Conservation (phyloP, 306 rosid genomes). For the Rosa persica region DNA sequence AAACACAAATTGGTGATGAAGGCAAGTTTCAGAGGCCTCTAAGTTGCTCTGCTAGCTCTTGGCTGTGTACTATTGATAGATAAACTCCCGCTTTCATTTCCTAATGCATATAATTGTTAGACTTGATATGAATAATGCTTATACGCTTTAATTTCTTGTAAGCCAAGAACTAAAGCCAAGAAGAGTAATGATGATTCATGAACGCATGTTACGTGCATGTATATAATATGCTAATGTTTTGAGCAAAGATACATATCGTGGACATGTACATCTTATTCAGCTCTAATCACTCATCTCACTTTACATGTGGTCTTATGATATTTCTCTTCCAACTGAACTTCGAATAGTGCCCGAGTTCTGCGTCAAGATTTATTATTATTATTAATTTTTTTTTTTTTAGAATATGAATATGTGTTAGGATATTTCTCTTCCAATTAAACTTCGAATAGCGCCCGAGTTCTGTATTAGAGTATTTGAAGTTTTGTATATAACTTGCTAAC, state of each 20-base stretch:
- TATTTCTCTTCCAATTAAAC: not conserved
- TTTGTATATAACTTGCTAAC: not conserved
- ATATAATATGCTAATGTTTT: too few species aligned
- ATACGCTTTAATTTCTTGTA: not conserved
- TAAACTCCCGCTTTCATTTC: not conserved
- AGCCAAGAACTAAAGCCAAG: not conserved
- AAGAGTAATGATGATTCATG: not conserved
- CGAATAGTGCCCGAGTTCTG: too few species aligned
- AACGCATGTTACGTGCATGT: too few species aligned
- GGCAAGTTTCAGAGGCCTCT: not conserved
- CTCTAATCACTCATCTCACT: too few species aligned
- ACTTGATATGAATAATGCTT: not conserved
- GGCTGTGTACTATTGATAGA: not conserved
- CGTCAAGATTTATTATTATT: too few species aligned
- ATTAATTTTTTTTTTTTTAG: too few species aligned
- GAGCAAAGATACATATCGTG: too few species aligned
- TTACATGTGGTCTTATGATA: not conserved
- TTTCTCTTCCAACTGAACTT: too few species aligned
- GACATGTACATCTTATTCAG: too few species aligned
- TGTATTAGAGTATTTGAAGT: not conserved
- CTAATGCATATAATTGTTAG: not conserved
- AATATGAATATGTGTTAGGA: too few species aligned
- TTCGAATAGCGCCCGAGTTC: not conserved
- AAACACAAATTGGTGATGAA: not conserved
- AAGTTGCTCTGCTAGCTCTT: not conserved